These are phyloP conservation scores for Lentinula sp. DNA, from an alignment of 768 basidiomycete species.

Conservation along the genomic window DNA sequence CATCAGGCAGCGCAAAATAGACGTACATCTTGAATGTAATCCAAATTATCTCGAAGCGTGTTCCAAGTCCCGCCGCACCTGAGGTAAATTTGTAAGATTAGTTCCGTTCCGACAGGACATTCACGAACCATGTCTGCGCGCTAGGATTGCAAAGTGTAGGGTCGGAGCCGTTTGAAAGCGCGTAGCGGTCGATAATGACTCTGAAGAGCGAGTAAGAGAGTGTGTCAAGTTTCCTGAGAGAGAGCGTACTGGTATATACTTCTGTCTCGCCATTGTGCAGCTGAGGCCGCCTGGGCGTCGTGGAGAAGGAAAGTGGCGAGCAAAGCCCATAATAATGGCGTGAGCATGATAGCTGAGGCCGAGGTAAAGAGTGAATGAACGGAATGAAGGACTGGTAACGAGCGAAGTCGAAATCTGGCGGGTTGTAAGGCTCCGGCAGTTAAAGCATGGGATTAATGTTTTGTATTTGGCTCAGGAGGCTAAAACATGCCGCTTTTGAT, in stretches of 20 bases:
- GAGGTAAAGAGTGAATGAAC: background rate
- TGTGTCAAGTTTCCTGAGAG: background rate
- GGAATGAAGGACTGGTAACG: background rate
- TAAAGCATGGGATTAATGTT: background rate
- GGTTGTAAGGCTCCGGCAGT: background rate
- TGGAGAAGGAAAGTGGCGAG: conserved; percentile 11
- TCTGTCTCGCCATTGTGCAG: conserved; percentile 69
- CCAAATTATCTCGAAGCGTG: conserved; percentile 67
- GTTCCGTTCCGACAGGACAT: too few relatives aligned
- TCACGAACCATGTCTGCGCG: conserved; percentile 45
- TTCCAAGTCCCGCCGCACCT: conserved; percentile 84
- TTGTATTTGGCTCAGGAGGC: background rate
- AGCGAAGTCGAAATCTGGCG: too few relatives aligned
- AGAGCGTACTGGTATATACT: conserved; percentile 68
- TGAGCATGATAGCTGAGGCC: background rate
- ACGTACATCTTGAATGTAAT: conserved; percentile 74
- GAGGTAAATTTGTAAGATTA: background rate
- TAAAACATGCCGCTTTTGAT: background rate
- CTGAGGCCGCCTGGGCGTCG: conserved; percentile 48
- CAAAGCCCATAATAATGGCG: conserved; percentile 11
- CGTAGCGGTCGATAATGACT: conserved; percentile 72
- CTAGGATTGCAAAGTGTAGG: conserved; percentile 49
- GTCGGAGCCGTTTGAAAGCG: conserved; percentile 51
- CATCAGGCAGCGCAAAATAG: conserved; percentile 60
- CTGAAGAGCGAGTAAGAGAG: conserved; percentile 22